Evolutionary conservation across 2,329 filamentous ascomycete species (phyloP), one percentile per base, ranked within the genome.

Genomic region (Alternaria brassicae): DNA sequence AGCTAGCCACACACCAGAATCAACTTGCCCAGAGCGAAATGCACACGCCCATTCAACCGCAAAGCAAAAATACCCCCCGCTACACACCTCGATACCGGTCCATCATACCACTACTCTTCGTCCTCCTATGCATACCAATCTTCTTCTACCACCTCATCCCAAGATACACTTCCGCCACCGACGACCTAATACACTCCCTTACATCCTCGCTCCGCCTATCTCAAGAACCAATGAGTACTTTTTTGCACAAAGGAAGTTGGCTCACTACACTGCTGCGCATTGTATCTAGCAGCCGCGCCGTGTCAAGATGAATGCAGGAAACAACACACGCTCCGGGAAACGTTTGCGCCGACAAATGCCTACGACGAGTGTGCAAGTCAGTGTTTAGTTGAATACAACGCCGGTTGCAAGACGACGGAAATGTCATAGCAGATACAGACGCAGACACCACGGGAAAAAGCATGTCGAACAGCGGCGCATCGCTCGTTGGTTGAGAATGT

Each of bases 91-190:
- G 51, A 30, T 45, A 42, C 41, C 56, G 51, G 6, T n/a, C 47
- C 10, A 19, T 59, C 27, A 25, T 58, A 21, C 42, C 56, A 0
- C 37, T 21, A 2, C 15, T 59, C 5, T 56, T 62, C 30, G 12
- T 59, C 36, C 32, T 48, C 28, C 27, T 51, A 8, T 59, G 59
- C 17, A 41, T 59, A 34, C 56, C 57, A n/a, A 23, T 62, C 27
- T 52, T 62, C 36, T 45, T 62, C 51, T 62, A 62, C 37, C 56
- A 59, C 9, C 47, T 62, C 21, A 25, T 60, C 2, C 60, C 57
- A 2, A 40, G 25, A 13, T 54, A 50, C n/a, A 56, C 52, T 4
- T 12, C 17, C 12, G 27, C 40, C 5, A 41, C 47, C 15, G 45
- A 52, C 28, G n/a, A 12, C 3, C 17, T 56, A 12, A n/a, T 47